These are phyloP conservation scores for Euphrasia confusa DNA, from an alignment of 257 asterid species.

Conservation along the genomic window DNA sequence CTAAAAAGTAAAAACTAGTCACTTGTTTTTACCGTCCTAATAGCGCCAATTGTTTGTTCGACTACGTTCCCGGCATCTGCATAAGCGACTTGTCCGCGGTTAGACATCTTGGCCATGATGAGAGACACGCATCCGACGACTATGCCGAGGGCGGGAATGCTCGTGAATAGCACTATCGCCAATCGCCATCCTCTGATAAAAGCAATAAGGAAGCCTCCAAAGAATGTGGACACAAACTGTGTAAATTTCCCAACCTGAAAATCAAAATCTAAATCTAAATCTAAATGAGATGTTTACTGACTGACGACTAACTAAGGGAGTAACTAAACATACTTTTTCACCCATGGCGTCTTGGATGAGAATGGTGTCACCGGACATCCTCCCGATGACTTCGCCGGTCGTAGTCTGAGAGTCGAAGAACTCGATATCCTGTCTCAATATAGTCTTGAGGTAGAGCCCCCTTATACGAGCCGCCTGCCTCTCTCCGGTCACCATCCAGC, in stretches of 20 bases:
- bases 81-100: conserved; percentile 46
- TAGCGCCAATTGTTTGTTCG: conserved; percentile 57
- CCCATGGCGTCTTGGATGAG: conserved; percentile 46
- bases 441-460: conserved; percentile 45
- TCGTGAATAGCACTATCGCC: conserved; percentile 38
- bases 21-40: conserved; percentile 39
- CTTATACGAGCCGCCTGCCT: conserved; percentile 52
- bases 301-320: too few relatives aligned
- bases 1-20: not conserved
- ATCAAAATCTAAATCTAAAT: too few relatives aligned
- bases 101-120: conserved; percentile 39
- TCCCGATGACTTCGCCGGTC: conserved; percentile 49
- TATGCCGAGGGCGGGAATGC: conserved; percentile 40
- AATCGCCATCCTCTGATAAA: conserved; percentile 58
- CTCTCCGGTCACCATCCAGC: conserved; percentile 61
- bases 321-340: conserved; percentile 23
- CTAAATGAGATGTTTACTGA: too few relatives aligned
- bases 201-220: conserved; percentile 57
- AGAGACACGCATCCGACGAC: conserved; percentile 41
- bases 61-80: conserved; percentile 59
- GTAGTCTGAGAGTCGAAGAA: conserved; percentile 50
- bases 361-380: conserved; percentile 47
- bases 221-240: conserved; percentile 46
- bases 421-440: conserved; percentile 47
- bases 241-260: conserved; percentile 58